phyloP scores from a whole-genome alignment of 2,329 filamentous ascomycete species.

The Alternaria postmessia region DNA sequence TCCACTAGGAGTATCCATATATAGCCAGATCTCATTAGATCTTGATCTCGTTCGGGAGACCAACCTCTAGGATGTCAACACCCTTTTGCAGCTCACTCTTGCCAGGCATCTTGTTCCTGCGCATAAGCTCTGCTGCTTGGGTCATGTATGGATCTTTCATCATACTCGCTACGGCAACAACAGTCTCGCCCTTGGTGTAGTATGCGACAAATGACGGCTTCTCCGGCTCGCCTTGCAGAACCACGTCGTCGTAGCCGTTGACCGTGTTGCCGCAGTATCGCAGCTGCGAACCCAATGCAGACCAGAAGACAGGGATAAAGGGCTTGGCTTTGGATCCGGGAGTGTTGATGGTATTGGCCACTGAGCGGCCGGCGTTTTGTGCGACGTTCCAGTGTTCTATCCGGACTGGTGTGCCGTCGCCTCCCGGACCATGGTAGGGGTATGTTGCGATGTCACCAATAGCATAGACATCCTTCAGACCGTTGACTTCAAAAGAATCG shows the following conservation, averaged over 20 bases:
- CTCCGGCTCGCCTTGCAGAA: constrained; percentile 75
- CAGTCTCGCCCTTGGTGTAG: constrained; percentile 84
- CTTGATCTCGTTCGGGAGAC: constrained; percentile 56
- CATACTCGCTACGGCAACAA: constrained; percentile 93
- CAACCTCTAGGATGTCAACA: constrained; percentile 56
- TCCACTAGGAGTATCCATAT: background rate
- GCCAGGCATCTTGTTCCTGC: constrained; percentile 78
- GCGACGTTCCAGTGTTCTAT: constrained; percentile 99
- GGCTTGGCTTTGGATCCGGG: constrained; percentile 68
- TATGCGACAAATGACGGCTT: constrained; percentile 86
- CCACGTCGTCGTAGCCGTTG: constrained; percentile 83
- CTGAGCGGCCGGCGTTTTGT: constrained; percentile 86
- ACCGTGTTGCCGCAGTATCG: constrained; percentile 91
- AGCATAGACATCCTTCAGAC: constrained; percentile 84
- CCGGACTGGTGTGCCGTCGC: constrained; percentile 74
- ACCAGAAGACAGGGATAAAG: constrained; percentile 98
- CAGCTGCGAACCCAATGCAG: constrained; percentile 85
- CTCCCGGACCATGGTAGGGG: constrained; percentile 90
- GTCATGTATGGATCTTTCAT: constrained; percentile 76
- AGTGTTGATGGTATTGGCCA: constrained; percentile 78
- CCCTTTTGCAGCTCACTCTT: constrained; percentile 79
- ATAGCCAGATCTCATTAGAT: constrained; percentile 38
- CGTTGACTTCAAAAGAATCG: constrained; percentile 78
- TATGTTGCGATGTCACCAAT: constrained; percentile 95
- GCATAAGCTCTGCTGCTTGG: constrained; percentile 86